Base-by-base conservation (phyloP, 352 stramenopile genomes). In the Phytophthora multivora region DNA sequence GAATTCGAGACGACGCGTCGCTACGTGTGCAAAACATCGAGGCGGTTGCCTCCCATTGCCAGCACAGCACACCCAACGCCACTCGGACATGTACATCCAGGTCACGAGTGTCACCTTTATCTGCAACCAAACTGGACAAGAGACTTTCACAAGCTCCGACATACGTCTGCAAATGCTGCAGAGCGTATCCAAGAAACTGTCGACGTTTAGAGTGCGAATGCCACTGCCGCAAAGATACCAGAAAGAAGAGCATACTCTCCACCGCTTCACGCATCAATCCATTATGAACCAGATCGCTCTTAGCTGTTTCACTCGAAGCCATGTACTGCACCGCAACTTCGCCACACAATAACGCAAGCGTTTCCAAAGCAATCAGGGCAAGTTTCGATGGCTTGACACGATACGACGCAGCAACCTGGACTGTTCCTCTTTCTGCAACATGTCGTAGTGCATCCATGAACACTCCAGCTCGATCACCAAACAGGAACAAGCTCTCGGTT, bases 41-140 rank as follows among this genome's bases (percentile, higher is more conserved):
- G 8, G 58, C 71, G 1, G 64, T 70, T 23, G 69, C 55, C 12
- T 72, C 77, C 84, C 81, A 93, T 46, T 93, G 81, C 84, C 84
- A 93, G n/a, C 60, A 69, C 1, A 90, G 13, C 54, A 80, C 70
- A 18, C 74, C 57, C 5, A 79, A 5, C 7, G 40, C 52, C 30
- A 26, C 60, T 36, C 18, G 1, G 18, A 38, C 36, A 35, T 51
- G 25, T 40, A 33, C 43, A 50, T 41, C 33, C 16, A 8, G 46
- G 2, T 6, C 16, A n/a, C n/a, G 49, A 13, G 13, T 21, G 4
- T 40, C 31, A 43, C 43, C 45, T 11, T 12, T 40, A 35, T 35
- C 25, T 28, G 12, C 30, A 18, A 50, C 47, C n/a, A 23, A 18
- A 2, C n/a, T 50, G 51, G 60, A 21, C 45, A 68, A 59, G 25